Conservation (phyloP, 1,284 basidiomycete genomes). For the Tylopilus orsonianus region DNA sequence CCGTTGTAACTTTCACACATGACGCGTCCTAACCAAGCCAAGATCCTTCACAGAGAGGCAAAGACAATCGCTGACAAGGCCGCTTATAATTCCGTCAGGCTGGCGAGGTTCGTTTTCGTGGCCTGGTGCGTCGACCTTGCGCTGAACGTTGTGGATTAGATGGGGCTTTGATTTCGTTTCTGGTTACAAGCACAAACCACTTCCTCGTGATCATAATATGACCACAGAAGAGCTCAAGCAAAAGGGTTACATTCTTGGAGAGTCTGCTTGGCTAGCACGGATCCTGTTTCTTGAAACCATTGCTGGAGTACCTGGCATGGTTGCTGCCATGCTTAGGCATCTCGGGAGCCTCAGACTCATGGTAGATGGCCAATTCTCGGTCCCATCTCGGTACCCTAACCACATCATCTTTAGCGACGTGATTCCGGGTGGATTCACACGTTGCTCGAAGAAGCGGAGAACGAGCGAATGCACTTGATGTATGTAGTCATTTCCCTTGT, state of each 20-base stretch:
- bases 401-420: conserved; percentile 52
- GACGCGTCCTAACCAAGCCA: conserved; percentile 1
- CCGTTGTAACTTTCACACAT: neutral
- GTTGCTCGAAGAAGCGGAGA: conserved; percentile 90
- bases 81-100: conserved; percentile 62
- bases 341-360: conserved; percentile 80
- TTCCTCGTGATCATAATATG: conserved; percentile 62
- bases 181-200: conserved; percentile 74
- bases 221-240: conserved; percentile 69
- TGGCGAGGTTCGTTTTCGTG: conserved; percentile 44
- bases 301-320: conserved; percentile 95
- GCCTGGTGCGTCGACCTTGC: conserved; percentile 1
- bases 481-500: conserved; percentile 26
- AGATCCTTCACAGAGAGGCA: conserved; percentile 73
- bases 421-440: conserved; percentile 89
- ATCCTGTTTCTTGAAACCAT: conserved; percentile 89
- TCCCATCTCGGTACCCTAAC: conserved; percentile 12
- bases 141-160: conserved; percentile 36
- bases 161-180: conserved; percentile 75
- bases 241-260: conserved; percentile 71
- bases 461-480: conserved; percentile 95
- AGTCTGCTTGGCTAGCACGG: conserved; percentile 79
- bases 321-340: conserved; percentile 85
- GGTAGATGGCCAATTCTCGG: conserved; percentile 43
- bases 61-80: conserved; percentile 72